phyloP scores from a whole-genome alignment of 768 basidiomycete genomes.

The Dioszegia hungarica region DNA sequence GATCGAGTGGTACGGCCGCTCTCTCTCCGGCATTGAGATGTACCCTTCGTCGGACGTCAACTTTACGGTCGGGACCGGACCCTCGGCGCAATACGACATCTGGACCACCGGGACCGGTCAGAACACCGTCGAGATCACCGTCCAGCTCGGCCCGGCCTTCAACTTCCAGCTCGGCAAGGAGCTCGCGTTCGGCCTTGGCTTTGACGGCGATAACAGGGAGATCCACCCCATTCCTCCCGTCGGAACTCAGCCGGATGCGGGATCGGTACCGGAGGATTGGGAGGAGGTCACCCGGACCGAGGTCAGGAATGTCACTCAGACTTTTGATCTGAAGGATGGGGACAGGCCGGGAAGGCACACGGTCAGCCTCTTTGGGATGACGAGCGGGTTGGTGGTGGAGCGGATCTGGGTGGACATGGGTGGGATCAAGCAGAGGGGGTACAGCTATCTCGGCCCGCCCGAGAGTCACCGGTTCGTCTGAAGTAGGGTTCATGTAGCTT shows the following conservation, averaged over 20 bases:
- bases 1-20: constrained; percentile 60
- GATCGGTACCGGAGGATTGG: constrained; percentile 39
- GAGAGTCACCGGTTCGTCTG: constrained; percentile 16
- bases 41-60: constrained; percentile 58
- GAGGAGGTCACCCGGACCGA: constrained; percentile 30
- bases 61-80: constrained; percentile 62
- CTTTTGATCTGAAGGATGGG: constrained; percentile 5
- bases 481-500: too few relatives aligned
- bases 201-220: constrained; percentile 18
- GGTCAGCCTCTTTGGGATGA: constrained; percentile 35
- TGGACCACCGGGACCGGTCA: constrained; percentile 18
- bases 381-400: constrained; percentile 37
- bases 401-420: constrained; percentile 32
- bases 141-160: constrained; percentile 34
- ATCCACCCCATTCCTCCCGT: constrained; percentile 29
- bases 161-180: constrained; percentile 29
- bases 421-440: constrained; percentile 24
- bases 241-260: constrained; percentile 8
- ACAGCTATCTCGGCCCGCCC: constrained; percentile 33
- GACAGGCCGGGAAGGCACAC: constrained; percentile 28
- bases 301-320: constrained; percentile 27
- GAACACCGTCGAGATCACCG: constrained; percentile 19
- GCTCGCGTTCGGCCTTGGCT: constrained; percentile 31
- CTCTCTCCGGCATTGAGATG: constrained; percentile 61
- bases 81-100: constrained; percentile 57